phyloP scores from a whole-genome alignment of 202 grass and related monocot species.

The Panicum hallii region DNA sequence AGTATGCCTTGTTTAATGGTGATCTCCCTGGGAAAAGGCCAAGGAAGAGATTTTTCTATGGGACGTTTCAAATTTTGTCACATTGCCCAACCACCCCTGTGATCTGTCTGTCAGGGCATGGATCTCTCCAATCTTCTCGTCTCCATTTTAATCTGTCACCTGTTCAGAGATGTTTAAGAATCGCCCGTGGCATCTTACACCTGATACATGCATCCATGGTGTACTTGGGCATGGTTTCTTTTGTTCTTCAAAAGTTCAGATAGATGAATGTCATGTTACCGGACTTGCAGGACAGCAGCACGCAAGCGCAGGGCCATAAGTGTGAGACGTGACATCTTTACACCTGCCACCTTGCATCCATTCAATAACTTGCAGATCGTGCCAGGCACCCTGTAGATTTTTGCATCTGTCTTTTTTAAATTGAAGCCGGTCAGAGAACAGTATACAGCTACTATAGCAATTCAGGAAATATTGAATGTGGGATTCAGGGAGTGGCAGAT shows the following conservation, averaged over 20 bases:
- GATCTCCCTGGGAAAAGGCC: neutral
- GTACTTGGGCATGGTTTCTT: constrained; percentile 1
- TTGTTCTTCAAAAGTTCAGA: neutral
- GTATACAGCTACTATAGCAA: neutral
- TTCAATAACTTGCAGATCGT: constrained; percentile 49
- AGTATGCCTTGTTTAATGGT: constrained; percentile 30
- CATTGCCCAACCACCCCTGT: constrained; percentile 29
- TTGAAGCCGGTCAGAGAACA: neutral
- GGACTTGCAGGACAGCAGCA: constrained; percentile 2
- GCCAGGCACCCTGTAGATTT: constrained; percentile 40
- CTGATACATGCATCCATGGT: neutral
- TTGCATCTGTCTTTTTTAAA: neutral
- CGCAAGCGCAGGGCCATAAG: constrained; percentile 1
- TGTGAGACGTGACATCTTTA: constrained; percentile 32
- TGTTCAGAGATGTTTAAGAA: constrained; percentile 8
- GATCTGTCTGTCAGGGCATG: constrained; percentile 15
- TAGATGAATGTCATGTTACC: constrained; percentile 12
- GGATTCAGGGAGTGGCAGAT: constrained; percentile 33
- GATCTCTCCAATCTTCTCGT: neutral
- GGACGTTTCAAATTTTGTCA: constrained; percentile 41
- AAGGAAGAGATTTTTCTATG: constrained; percentile 23
- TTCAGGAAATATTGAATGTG: constrained; percentile 34
- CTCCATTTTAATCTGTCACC: neutral
- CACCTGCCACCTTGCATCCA: constrained; percentile 40
- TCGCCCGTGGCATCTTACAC: neutral